Base-by-base conservation (phyloP, 2,329 filamentous ascomycete genomes). In the Elsinoe arachidis region DNA sequence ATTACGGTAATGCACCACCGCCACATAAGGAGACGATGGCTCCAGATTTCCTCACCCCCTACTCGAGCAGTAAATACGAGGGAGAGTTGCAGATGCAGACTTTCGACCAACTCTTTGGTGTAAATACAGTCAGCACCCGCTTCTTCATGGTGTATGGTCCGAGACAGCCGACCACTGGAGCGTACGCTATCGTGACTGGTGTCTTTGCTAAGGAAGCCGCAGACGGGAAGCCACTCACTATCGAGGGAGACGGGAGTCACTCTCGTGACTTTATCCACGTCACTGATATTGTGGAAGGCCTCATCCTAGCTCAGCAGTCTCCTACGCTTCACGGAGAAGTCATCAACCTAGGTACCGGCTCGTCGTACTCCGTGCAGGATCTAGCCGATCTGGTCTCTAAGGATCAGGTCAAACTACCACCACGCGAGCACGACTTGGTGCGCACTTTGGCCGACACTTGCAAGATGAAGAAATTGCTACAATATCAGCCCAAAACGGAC, bases 121-220 rank as follows among this genome's bases (percentile, higher is more conserved):
- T 46, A n/a, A 19, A 19, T 9, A 46, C 41, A 1, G 41, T 46
- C 21, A 46, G 41, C 41, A 46, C 41, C 12, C 41, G 41, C 41
- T 46, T 46, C 41, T 46, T 46, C 21, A 46, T 46, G 41, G 41
- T 46, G 5, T 46, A 46, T 14, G 41, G 41, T 3, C 41, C 41
- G 4, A 19, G 41, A 23, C 41, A 46, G 10, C 41, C 41, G 10
- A 46, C 41, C 10, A 46, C 41, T 23, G 41, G 41, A 14, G 41
- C 41, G 2, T 46, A 46, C 19, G 41, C 41, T 14, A 46, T 46
- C 19, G 41, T 46, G 12, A 46, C 41, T 4, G 41, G 41, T 10
- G 41, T 46, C 12, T 46, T 46, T 46, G 41, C 41, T 14, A 46
- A 46, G 41, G 41, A 46, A 46, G 41, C 41, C n/a, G 41, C 41